Base-by-base conservation (phyloP, 2,329 filamentous ascomycete genomes). In the Ceratocystis variospora region DNA sequence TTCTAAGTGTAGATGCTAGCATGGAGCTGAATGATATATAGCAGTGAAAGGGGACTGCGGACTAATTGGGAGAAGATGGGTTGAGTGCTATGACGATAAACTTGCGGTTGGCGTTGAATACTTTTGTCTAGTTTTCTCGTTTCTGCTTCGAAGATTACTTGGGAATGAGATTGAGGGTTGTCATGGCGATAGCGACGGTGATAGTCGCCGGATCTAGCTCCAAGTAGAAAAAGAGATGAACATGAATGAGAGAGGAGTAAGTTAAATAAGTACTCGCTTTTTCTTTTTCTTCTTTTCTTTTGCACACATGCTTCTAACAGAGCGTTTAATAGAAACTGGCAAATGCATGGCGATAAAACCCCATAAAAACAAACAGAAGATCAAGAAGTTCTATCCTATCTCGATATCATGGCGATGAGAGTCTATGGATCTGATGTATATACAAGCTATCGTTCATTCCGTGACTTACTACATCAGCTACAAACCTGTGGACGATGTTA, bases 401-500 rank as follows among this genome's bases (percentile, higher is more conserved):
- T 53, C 10, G 3, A 41, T 41, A 15, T 41, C 10, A 15, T 41
- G 12, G 37, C 1, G 8, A 41, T 41, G 48, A 10, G 10, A 25
- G 3, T 53, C 17, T 53, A 53, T 5, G 48, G 4, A 25, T 8
- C 4, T 19, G 48, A 53, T 12, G 15, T 28, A 25, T 25, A 53
- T 41, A 41, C 37, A 41, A 15, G 17, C 48, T 50, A 19, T 22
- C 8, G 8, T 50, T 41, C 37, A 4, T 41, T 41, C 37, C 10
- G 10, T 12, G 37, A 41, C 12, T 41, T 12, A 4, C 1, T 15
- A 41, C 37, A 41, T 15, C 3, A 15, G 37, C 37, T 48, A 63
- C 45, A 62, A 61, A 31, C 28, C 37, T 19, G 33, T 66, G 2
- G 55, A 59, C 3, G 61, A 50, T 3, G 61, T 63, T 19, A 63